A percentile compares a stretch with the other conserved stretches of the same genome.
Conservation (phyloP, 2,329 filamentous ascomycete genomes). For the Paraconiothyrium brasiliense region DNA sequence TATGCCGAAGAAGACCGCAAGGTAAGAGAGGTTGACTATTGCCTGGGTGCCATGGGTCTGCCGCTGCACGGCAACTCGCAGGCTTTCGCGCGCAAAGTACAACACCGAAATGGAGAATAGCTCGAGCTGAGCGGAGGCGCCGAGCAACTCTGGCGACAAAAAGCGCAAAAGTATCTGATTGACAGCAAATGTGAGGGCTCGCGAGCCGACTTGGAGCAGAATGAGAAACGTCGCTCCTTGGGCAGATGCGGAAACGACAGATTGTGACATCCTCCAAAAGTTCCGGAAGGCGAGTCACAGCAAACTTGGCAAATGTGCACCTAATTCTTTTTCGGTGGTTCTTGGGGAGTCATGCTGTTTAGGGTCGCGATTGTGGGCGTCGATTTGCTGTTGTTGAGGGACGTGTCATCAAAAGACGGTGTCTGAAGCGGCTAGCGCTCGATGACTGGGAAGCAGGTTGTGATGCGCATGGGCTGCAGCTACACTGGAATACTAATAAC, state of each 20-base stretch:
- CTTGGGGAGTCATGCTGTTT: slow-evolving; percentile 2
- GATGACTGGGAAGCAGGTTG: slow-evolving; percentile 13
- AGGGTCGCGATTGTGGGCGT: slow-evolving; percentile 20
- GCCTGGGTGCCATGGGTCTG: slow-evolving; percentile 72
- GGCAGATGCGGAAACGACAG: slow-evolving; percentile 60
- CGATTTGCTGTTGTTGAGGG: slow-evolving; percentile 26
- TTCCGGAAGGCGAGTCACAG: slow-evolving; percentile 9
- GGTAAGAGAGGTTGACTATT: slow-evolving; percentile 87
- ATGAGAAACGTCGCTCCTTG: slow-evolving; percentile 87
- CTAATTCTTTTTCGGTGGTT: slow-evolving; percentile 5
- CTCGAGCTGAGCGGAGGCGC: slow-evolving; percentile 88
- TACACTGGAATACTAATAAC: slow-evolving; percentile 24
- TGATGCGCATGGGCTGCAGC: slow-evolving; percentile 26
- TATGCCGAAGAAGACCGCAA: slow-evolving; percentile 75
- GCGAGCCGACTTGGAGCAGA: slow-evolving; percentile 85
- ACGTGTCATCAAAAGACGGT: slow-evolving; percentile 31
- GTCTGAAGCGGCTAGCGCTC: slow-evolving; percentile 35
- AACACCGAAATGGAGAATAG: slow-evolving; percentile 92
- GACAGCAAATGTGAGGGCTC: slow-evolving; percentile 86
- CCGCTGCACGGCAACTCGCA: slow-evolving; percentile 90
- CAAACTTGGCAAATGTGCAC: background rate
- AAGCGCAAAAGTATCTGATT: slow-evolving; percentile 92
- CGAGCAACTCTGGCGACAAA: slow-evolving; percentile 84
- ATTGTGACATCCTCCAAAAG: slow-evolving; percentile 37
- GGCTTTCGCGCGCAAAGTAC: slow-evolving; percentile 90